A percentile compares a stretch with the other conserved stretches of the same genome.
These are phyloP conservation scores for Botryotinia globosa DNA, from an alignment of 2,329 filamentous ascomycete genomes.

Conservation along the genomic window DNA sequence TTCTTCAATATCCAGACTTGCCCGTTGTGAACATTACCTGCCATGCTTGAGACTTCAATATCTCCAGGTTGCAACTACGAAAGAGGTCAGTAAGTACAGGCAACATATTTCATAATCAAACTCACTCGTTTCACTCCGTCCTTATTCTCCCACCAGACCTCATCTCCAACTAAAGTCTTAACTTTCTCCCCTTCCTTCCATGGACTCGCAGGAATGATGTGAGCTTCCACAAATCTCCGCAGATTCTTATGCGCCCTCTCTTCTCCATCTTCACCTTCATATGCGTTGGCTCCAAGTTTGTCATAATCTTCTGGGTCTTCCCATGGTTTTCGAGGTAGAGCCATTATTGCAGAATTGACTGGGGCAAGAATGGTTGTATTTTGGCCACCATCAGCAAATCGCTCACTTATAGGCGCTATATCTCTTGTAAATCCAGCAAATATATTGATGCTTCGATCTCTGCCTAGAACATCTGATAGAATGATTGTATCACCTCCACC, in stretches of 20 bases:
- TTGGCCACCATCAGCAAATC: slow-evolving; percentile 61
- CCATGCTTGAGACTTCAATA: slow-evolving; percentile 72
- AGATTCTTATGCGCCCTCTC: slow-evolving; percentile 76
- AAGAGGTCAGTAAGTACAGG: slow-evolving; percentile 7
- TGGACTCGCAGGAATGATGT: slow-evolving; percentile 72
- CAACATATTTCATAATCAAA: slow-evolving; percentile 24
- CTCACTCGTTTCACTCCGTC: slow-evolving; percentile 66
- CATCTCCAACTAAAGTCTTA: slow-evolving; percentile 63
- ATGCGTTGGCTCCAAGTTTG: slow-evolving; percentile 64
- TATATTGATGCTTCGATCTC: slow-evolving; percentile 74
- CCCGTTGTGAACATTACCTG: slow-evolving; percentile 78
- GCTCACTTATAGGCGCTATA: slow-evolving; percentile 63
- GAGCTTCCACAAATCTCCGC: slow-evolving; percentile 77
- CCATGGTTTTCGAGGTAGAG: slow-evolving; percentile 82
- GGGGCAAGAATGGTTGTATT: slow-evolving; percentile 89
- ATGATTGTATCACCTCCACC: slow-evolving; percentile 52
- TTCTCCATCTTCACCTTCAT: slow-evolving; percentile 71
- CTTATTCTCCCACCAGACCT: slow-evolving; percentile 79
- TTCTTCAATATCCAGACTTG: slow-evolving; percentile 64
- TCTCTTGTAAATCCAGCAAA: slow-evolving; percentile 81
- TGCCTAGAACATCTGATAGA: slow-evolving; percentile 80
- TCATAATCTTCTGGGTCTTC: slow-evolving; percentile 72
- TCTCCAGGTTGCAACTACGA: slow-evolving; percentile 72
- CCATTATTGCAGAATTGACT: slow-evolving; percentile 75
- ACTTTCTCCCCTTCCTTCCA: slow-evolving; percentile 69